Evolutionary conservation across 257 asterid species (phyloP), one percentile per base, ranked within the genome.

Genomic region (Solanum bulbocastanum): DNA sequence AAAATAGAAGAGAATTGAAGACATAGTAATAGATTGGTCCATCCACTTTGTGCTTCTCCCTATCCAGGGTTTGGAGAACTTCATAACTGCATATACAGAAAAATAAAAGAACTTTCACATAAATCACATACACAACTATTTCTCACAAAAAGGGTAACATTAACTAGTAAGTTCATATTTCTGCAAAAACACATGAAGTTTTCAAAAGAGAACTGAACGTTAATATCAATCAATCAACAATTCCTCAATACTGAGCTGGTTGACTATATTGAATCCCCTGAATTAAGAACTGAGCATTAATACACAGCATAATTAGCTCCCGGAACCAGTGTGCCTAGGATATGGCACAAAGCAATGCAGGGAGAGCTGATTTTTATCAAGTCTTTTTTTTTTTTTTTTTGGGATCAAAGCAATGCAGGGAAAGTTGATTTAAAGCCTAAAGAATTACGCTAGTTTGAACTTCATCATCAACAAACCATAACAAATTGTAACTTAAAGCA

Each of bases 1-100:
- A 92, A 94, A 92, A 96, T 39, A 97, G 97, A 88, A 97, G 98
- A 56, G 95, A 75, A 88, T 97, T 97, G 93, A 97, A 97, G 69
- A 95, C 13, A 88, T 97, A 97, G 94, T 96, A 97, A 87, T 92
- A 94, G 49, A 97, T 83, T 13, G 99, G 98, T 66, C 95, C 98
- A 30, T 90, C 94, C 75, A 86, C 86, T 88, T 82, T 92, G 92
- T 94, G 92, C 69, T 87, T 91, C 91, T 92, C 95, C 90, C 85
- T 94, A 81, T 95, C 94, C 89, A 95, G 32, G 72, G 89, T 88
- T 90, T 32, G 88, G 37, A 94, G 37, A 62, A 92, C 84, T 90
- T 96, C 98, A 65, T 93, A 94, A 90, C 99, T 96, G 95, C 90
- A 60, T 78, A 15, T 10, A 37, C 46, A 85, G 60, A 88, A 27